Evolutionary conservation across 2,329 filamentous ascomycete species (phyloP), one percentile per base, ranked within the genome.

Genomic region (Phaeosphaeria sp.): DNA sequence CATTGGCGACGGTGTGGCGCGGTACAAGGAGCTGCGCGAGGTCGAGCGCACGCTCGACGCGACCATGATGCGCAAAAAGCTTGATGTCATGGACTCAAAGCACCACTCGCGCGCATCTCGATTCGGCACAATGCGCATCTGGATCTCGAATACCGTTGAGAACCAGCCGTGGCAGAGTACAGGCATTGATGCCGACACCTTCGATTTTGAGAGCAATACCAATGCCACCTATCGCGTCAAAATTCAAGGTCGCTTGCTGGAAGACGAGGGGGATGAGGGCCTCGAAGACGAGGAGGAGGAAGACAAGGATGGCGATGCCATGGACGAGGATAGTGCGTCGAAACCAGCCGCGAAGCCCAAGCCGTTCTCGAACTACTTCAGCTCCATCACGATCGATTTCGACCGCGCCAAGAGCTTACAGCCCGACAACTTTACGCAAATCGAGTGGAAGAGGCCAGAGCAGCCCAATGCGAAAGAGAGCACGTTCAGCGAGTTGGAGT

Each of bases 111-210:
- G 89, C 60, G 83, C 87, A 59, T 95, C 91, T 86, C 87, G 91
- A 65, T 90, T 89, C 77, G 91, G 90, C 73, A 96, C 92, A 2
- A 83, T 99, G 77, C 90, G 94, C 61, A 86, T 99, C 63, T 98
- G 93, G 93, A 89, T 99, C 70, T 93, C 89, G 71, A 99, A 99
- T 78, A 97, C 93, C 1, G 92, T 90, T 33, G 92, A 97, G 77
- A 92, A 95, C 72, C 95, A 99, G 79, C 89, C 91, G 30, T 98
- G 95, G 95, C 95, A 99, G 79, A 85, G 83, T 40, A 86, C 84
- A 67, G 83, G 82, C 42, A 81, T 90, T 59, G 89, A 89, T 59
- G 85, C 89, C 11, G 89, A 94, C 73, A 87, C 86, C 36, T 95
- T 95, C 64, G 93, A 96, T 73, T 93, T 96, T 71, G 89, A 88